These are phyloP conservation scores for Rhodotorula diobovata DNA, from an alignment of 768 basidiomycete genomes.

Conservation along the genomic window DNA sequence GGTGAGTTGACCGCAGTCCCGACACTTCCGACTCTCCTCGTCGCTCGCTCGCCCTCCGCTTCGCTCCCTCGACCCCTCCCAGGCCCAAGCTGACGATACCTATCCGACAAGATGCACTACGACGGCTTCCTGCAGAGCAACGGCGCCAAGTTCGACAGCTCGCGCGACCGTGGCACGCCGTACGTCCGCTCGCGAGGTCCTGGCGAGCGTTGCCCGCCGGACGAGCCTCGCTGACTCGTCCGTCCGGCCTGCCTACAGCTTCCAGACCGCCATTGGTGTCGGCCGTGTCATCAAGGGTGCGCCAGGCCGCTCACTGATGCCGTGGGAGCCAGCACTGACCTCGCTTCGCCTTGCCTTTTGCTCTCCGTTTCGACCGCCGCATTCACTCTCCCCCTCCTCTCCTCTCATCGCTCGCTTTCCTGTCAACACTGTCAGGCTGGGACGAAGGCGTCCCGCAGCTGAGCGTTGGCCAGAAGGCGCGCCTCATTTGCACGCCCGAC, in stretches of 20 bases:
- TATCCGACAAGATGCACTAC: conserved; percentile 55
- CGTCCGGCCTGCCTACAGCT: background rate
- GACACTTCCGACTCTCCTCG: background rate
- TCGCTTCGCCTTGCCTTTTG: too few species aligned
- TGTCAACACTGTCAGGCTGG: too few species aligned
- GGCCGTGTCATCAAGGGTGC: conserved; percentile 67
- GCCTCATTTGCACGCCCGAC: conserved; percentile 62
- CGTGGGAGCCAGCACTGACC: too few species aligned
- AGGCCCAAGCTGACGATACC: conserved; percentile 6
- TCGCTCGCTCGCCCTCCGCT: background rate
- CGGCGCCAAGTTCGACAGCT: conserved; percentile 56
- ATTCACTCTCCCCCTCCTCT: background rate
- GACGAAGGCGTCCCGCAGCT: conserved; percentile 83
- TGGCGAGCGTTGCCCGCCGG: background rate
- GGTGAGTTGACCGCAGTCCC: background rate
- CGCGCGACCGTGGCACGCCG: conserved; percentile 53
- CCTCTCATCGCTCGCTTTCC: too few species aligned
- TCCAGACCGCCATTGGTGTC: conserved; percentile 56
- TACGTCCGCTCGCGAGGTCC: conserved; percentile 49
- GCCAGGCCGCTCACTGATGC: too few species aligned
- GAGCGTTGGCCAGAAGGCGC: conserved; percentile 64
- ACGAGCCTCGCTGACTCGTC: background rate
- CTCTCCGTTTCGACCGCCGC: too few species aligned
- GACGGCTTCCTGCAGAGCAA: conserved; percentile 49
- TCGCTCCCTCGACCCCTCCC: conserved; percentile 61